phyloP scores from a whole-genome alignment of 176 grass and related monocot species.

The Lolium perenne region DNA sequence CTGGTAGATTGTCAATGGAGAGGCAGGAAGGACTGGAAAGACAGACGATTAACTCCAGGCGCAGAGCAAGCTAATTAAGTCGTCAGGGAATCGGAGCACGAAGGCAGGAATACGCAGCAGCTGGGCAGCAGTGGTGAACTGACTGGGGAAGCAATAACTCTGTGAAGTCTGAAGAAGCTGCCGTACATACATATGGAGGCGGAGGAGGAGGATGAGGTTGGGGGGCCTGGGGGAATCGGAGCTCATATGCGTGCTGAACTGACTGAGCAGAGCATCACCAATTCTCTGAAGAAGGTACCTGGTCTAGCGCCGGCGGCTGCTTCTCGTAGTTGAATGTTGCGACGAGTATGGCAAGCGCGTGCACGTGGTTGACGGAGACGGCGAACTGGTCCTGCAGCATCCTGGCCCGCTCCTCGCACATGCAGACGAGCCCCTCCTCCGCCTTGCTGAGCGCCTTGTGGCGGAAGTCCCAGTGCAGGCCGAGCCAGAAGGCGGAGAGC shows the following conservation, averaged over 20 bases:
- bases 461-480: conserved; percentile 46
- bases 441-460: conserved; percentile 50
- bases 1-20: not conserved
- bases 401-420: conserved; percentile 93
- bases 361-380: conserved; percentile 96
- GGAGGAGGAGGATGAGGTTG: no score
- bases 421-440: conserved; percentile 80
- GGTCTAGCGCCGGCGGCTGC: conserved; percentile 80
- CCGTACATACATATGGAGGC: not conserved
- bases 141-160: not conserved
- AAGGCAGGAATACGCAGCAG: not conserved
- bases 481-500: conserved; percentile 10
- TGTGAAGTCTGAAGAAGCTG: not conserved
- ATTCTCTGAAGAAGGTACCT: no score
- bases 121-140: not conserved
- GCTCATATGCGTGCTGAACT: no score
- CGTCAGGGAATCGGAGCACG: not conserved
- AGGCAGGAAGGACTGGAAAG: not conserved
- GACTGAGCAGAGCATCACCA: no score
- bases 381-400: conserved; percentile 99
- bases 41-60: conserved; percentile 35
- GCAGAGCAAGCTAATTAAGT: not conserved
- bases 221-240: no score
- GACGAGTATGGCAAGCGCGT: conserved; percentile 95
- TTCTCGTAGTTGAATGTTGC: conserved; percentile 98